Percentiles rank a stretch among this genome's conserved stretches.
Evolutionary conservation across 768 basidiomycete genomes (phyloP).

Genomic region (Mycena filopes): DNA sequence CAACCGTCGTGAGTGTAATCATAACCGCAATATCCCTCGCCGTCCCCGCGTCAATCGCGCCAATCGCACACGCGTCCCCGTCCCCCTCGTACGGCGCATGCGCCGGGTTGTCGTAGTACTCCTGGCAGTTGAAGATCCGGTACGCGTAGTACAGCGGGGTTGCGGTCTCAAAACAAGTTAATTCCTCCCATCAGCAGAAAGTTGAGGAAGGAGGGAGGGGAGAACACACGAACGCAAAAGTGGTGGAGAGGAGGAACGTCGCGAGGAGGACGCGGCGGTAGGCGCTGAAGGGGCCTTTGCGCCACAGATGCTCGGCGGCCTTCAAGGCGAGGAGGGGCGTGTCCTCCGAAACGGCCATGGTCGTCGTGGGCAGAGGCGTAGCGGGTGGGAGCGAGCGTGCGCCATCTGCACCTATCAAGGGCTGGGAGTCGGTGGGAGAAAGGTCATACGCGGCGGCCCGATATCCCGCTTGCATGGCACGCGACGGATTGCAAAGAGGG

Average conservation of each 20-base stretch:
- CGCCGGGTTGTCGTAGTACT: conserved; percentile 24
- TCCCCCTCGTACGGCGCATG: conserved; percentile 26
- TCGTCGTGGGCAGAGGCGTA: too few species aligned
- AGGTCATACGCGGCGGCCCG: too few species aligned
- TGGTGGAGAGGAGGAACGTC: conserved; percentile 31
- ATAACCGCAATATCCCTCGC: conserved; percentile 27
- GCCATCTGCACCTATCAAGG: too few species aligned
- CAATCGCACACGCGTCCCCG: conserved; percentile 29
- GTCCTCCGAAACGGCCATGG: conserved; percentile 14
- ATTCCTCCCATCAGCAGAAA: too few species aligned
- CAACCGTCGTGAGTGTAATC: conserved; percentile 23
- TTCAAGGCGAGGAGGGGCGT: conserved; percentile 18
- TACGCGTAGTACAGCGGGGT: conserved; percentile 28
- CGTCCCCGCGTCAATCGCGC: conserved; percentile 22
- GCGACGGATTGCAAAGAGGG: too few species aligned
- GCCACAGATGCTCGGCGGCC: background rate
- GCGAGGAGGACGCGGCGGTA: conserved; percentile 31
- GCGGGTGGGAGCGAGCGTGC: background rate
- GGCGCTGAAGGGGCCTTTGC: conserved; percentile 20
- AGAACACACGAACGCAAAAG: conserved; percentile 26
- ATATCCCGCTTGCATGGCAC: too few species aligned
- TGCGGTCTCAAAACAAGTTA: conserved; percentile 21
- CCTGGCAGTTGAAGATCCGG: conserved; percentile 30
- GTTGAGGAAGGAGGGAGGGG: too few species aligned
- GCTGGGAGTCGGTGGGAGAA: too few species aligned